phyloP scores from a whole-genome alignment of 345 rosid genomes.

The Excoecaria cochinchinensis region DNA sequence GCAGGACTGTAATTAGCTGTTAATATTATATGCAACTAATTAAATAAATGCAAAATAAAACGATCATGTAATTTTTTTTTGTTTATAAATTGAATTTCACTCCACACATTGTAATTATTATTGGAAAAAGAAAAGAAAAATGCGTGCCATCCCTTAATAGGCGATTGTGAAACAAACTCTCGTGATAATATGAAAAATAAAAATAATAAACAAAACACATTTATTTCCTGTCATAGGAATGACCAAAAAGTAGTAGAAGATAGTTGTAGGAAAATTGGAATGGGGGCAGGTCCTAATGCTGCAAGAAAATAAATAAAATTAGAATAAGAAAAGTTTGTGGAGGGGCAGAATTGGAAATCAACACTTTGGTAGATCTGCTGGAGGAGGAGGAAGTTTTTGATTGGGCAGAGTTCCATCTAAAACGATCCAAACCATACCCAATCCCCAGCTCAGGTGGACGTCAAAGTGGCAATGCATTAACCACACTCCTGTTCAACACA shows the following conservation, averaged over 20 bases:
- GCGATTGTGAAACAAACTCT: background rate
- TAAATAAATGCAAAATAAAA: too few species aligned
- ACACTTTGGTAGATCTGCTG: slow-evolving; percentile 13
- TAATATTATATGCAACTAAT: too few species aligned
- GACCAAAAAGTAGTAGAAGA: background rate
- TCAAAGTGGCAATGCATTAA: slow-evolving; percentile 21
- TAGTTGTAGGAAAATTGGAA: background rate
- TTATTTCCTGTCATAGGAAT: background rate
- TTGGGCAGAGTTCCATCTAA: slow-evolving; percentile 22
- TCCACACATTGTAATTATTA: too few species aligned
- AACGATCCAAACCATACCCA: slow-evolving; percentile 21
- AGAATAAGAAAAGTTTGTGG: background rate
- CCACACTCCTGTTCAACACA: slow-evolving; percentile 6
- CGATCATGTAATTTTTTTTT: too few species aligned
- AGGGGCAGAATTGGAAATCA: background rate
- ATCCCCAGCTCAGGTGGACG: slow-evolving; percentile 19
- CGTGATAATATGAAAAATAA: background rate
- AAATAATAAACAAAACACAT: background rate
- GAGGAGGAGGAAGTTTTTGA: slow-evolving; percentile 21
- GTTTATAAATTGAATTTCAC: too few species aligned
- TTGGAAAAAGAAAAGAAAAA: too few species aligned
- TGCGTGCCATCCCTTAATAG: background rate
- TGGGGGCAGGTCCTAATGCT: background rate
- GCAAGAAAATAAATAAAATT: background rate
- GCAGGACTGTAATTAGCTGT: too few species aligned